Evolutionary conservation across 345 rosid genomes (phyloP), one percentile per base, ranked within the genome.

Genomic region (Camelina sativa): DNA sequence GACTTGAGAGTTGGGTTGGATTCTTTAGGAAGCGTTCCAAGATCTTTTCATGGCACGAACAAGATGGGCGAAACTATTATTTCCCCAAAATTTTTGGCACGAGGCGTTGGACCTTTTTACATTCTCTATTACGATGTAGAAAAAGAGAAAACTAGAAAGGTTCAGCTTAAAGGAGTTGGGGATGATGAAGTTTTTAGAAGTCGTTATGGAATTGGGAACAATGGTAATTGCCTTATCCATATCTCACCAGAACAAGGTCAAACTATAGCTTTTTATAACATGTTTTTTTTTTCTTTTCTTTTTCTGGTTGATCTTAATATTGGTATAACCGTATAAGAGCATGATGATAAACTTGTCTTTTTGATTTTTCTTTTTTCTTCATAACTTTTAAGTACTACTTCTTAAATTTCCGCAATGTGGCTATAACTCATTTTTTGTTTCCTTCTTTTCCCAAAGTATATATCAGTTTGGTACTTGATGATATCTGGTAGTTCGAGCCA

Each of bases 131-230:
- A 16, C 65, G 22, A 70, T 44, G 65, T 44, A 16, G 41, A 41
- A 41, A 69, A 4, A 16, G 0, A 7, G 6, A 0, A 16, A 3
- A 2, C 11, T 16, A 55, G 53, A 41, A 17, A 16, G 12, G 63
- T 55, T 40, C 15, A 40, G 51, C 17, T 68, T 54, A 2, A 68
- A 54, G 73, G 64, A 16, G 0, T 69, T 43, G 73, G 17, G 58
- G 65, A 58, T 56, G 63, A 38, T 67, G 62, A 67, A 54, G 52
- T 28, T 8, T 69, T 69, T 58, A 44, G 65, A 19, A 32, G 47
- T 50, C 30, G 46, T 32, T 69, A 69, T 32, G 43, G 56, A 65
- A 43, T 68, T 32, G 63, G 13, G 17, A 28, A 41, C 28, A 25
- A 16, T 41, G 54, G 63, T 41, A 13, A 43, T 11, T 56, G 73